A percentile compares a stretch with the other conserved stretches of the same genome.
Conservation (phyloP, 495 filamentous ascomycete genomes). For the Podospora pseudocomata region DNA sequence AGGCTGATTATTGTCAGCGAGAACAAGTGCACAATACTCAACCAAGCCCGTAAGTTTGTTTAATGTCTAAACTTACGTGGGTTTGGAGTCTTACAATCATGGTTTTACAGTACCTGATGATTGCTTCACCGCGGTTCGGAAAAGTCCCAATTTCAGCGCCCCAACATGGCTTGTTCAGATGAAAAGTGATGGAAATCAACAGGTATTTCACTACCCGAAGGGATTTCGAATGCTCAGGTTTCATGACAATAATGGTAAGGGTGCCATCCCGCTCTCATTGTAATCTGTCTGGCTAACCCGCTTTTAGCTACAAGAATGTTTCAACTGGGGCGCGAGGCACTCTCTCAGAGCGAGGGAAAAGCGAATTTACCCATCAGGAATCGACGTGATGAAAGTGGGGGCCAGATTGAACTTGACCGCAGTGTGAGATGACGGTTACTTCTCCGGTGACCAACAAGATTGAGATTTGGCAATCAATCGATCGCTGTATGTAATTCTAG, state of each 20-base stretch:
- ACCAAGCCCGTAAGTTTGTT: slow-evolving; percentile 16
- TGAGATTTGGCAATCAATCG: not conserved
- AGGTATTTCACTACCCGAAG: slow-evolving; percentile 22
- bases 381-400: not conserved
- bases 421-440: not conserved
- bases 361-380: not conserved
- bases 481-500: not conserved
- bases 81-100: not conserved
- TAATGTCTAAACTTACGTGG: not conserved
- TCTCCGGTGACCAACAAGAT: not conserved
- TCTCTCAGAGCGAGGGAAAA: not conserved
- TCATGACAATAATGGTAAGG: slow-evolving; percentile 17
- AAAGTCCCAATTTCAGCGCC: not conserved
- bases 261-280: not conserved
- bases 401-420: not conserved
- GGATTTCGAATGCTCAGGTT: slow-evolving; percentile 23
- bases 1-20: slow-evolving; percentile 22
- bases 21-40: slow-evolving; percentile 26
- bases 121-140: not conserved
- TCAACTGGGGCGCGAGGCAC: not conserved
- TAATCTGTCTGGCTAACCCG: not conserved
- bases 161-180: slow-evolving; percentile 24
- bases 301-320: not conserved
- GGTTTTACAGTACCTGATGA: not conserved
- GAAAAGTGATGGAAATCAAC: slow-evolving; percentile 10